Conservation (phyloP, 192 early-diverging fungal species). For the Coemansia asiatica region DNA sequence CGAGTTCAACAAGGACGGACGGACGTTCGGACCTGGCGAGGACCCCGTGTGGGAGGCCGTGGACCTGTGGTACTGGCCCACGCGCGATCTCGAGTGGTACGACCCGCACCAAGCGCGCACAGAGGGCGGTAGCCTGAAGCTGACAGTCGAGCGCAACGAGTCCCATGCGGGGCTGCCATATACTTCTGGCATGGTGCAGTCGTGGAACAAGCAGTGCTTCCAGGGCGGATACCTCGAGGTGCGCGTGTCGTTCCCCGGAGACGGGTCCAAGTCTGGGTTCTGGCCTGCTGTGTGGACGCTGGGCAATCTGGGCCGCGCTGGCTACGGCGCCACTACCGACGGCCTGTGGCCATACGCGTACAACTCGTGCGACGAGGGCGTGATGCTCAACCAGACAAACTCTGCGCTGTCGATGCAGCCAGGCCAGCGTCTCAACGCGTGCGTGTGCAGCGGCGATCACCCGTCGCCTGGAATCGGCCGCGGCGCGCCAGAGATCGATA, state of each 20-base stretch:
- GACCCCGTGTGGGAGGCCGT: slow-evolving; percentile 61
- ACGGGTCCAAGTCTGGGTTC: slow-evolving; percentile 49
- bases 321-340: slow-evolving; percentile 60
- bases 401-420: slow-evolving; percentile 57
- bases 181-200: slow-evolving; percentile 63
- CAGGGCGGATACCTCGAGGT: slow-evolving; percentile 63
- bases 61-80: slow-evolving; percentile 59
- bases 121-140: slow-evolving; percentile 53
- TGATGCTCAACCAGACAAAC: slow-evolving; percentile 59
- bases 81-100: slow-evolving; percentile 58
- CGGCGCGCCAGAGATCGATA: slow-evolving; percentile 61
- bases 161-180: slow-evolving; percentile 50
- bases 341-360: slow-evolving; percentile 61
- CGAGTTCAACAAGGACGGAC: slow-evolving; percentile 59
- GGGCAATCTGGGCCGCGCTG: slow-evolving; percentile 62
- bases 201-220: slow-evolving; percentile 67
- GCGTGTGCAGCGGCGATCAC: slow-evolving; percentile 57
- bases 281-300: slow-evolving; percentile 63
- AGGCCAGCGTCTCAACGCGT: slow-evolving; percentile 59
- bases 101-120: slow-evolving; percentile 56
- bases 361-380: slow-evolving; percentile 57
- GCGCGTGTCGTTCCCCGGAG: slow-evolving; percentile 58
- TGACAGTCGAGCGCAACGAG: slow-evolving; percentile 52
- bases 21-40: slow-evolving; percentile 57
- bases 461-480: slow-evolving; percentile 57